phyloP scores from a whole-genome alignment of 2,329 filamentous ascomycete species.

The Thermochaetoides dissita region DNA sequence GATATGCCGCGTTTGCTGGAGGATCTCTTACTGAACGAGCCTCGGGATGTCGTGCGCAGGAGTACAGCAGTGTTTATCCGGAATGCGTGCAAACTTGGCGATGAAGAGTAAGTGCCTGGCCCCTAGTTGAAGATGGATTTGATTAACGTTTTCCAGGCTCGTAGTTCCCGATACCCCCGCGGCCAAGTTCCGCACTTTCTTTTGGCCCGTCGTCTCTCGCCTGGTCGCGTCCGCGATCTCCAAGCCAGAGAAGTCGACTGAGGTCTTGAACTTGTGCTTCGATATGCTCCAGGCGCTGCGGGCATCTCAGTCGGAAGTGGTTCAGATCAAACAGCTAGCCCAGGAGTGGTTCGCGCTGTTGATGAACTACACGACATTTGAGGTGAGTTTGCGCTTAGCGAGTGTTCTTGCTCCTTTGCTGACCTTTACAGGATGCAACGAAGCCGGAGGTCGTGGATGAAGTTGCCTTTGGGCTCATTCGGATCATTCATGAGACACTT shows the following conservation, averaged over 20 bases:
- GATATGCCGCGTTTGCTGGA: constrained; percentile 19
- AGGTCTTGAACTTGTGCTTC: constrained; percentile 30
- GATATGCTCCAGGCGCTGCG: constrained; percentile 27
- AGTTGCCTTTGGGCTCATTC: constrained; percentile 24
- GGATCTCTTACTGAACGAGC: constrained; percentile 25
- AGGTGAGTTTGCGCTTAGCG: constrained; percentile 14
- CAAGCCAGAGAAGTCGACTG: constrained; percentile 25
- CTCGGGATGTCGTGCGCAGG: constrained; percentile 23
- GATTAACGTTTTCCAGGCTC: too few species aligned
- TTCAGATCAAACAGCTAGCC: constrained; percentile 20
- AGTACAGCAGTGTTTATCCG: constrained; percentile 23
- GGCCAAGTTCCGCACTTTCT: constrained; percentile 28
- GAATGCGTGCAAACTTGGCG: constrained; percentile 9
- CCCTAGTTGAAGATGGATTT: too few species aligned
- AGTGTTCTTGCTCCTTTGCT: constrained; percentile 12
- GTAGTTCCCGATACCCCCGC: too few species aligned
- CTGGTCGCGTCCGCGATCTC: constrained; percentile 24
- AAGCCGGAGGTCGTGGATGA: constrained; percentile 23
- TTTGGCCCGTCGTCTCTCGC: constrained; percentile 31
- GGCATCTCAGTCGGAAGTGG: constrained; percentile 18
- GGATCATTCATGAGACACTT: constrained; percentile 18
- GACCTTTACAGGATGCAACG: constrained; percentile 22
- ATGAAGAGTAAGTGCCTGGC: too few species aligned
- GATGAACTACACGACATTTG: constrained; percentile 19
- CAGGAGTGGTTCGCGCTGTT: constrained; percentile 14